These are phyloP conservation scores for Lentinus brumalis DNA, from an alignment of 768 basidiomycete species.

Conservation along the genomic window DNA sequence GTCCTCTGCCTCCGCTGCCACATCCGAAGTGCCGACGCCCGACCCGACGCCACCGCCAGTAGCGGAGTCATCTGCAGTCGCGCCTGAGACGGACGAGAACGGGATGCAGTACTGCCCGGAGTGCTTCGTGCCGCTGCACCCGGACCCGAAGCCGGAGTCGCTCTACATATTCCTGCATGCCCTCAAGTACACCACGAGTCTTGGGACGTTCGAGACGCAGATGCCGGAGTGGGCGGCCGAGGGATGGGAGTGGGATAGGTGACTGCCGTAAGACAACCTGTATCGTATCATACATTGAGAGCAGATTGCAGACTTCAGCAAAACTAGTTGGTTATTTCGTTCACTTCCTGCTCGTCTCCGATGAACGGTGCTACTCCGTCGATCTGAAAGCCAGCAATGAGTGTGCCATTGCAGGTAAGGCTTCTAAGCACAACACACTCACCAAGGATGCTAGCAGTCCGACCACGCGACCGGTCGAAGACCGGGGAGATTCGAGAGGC, in stretches of 20 bases:
- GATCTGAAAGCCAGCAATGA: too few species aligned
- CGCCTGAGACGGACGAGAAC: conserved; percentile 22
- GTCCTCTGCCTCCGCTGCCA: conserved; percentile 28
- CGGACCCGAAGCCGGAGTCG: conserved; percentile 90
- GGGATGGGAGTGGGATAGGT: conserved; percentile 65
- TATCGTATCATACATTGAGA: too few species aligned
- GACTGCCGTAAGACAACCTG: too few species aligned
- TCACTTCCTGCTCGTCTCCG: too few species aligned
- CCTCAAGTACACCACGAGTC: conserved; percentile 74
- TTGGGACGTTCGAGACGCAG: conserved; percentile 83
- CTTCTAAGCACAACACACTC: too few species aligned
- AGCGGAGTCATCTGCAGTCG: conserved; percentile 4
- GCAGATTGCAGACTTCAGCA: too few species aligned
- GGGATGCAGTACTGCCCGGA: conserved; percentile 72
- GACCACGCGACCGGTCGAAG: too few species aligned
- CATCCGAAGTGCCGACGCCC: neutral
- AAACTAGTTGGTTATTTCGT: too few species aligned
- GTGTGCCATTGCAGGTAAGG: too few species aligned
- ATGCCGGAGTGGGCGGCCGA: conserved; percentile 89
- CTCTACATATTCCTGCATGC: conserved; percentile 97
- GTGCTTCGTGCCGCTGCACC: conserved; percentile 90
- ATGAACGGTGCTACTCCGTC: neutral
- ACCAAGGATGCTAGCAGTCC: too few species aligned
- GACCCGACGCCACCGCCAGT: neutral
- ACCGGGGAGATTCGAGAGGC: too few species aligned